These are phyloP conservation scores for Malus fusca DNA, from an alignment of 306 rosid species.

Conservation along the genomic window DNA sequence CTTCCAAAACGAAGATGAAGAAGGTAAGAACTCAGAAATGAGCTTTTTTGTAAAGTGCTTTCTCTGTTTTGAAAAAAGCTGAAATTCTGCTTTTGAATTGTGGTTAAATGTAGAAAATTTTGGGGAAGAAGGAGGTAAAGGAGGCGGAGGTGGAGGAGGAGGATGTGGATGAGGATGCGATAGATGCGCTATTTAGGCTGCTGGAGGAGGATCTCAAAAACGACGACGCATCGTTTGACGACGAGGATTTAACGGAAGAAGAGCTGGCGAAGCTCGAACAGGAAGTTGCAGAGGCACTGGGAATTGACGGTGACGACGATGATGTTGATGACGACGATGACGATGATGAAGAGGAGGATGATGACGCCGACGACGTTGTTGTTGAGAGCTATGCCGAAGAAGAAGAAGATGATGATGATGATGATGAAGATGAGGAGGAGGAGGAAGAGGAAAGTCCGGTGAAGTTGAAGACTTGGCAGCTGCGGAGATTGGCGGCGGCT, in stretches of 20 bases:
- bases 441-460: slow-evolving; percentile 27
- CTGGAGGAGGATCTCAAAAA: slow-evolving; percentile 84
- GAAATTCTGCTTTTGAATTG: not conserved
- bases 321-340: slow-evolving; percentile 1
- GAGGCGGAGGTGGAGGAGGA: slow-evolving; percentile 6
- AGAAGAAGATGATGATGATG: slow-evolving; percentile 16
- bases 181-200: slow-evolving; percentile 66
- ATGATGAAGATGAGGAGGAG: slow-evolving; percentile 3
- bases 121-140: slow-evolving; percentile 20
- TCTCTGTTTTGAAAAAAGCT: not conserved
- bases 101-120: slow-evolving; percentile 22
- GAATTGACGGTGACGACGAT: slow-evolving; percentile 34
- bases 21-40: slow-evolving; percentile 36
- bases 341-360: slow-evolving; percentile 12
- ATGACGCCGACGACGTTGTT: slow-evolving; percentile 11
- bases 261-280: slow-evolving; percentile 53
- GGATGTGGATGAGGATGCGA: slow-evolving; percentile 53
- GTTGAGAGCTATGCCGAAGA: not conserved
- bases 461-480: slow-evolving; percentile 77
- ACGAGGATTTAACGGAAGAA: slow-evolving; percentile 51
- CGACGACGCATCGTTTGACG: slow-evolving; percentile 39
- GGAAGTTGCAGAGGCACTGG: slow-evolving; percentile 49
- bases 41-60: not conserved
- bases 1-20: slow-evolving; percentile 38
- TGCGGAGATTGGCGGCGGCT: slow-evolving; percentile 67